Evolutionary conservation across 2,329 filamentous ascomycete genomes (phyloP).

Genomic region (Fusarium mangiferae): DNA sequence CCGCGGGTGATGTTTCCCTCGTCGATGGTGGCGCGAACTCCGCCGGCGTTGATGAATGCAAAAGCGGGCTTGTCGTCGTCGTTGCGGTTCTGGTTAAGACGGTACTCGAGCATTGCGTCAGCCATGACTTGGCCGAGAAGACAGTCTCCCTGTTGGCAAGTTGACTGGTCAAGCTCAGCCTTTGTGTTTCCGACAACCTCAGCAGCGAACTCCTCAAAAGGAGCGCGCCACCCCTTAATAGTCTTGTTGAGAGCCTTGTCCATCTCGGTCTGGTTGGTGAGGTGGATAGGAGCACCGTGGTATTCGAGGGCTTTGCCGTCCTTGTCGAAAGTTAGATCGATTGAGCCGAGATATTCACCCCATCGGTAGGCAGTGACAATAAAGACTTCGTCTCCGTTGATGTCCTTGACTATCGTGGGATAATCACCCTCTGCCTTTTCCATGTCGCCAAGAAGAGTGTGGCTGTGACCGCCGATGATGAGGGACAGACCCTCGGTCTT

Average conservation of each 20-base stretch:
- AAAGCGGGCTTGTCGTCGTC: conserved; percentile 58
- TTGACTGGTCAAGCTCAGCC: conserved; percentile 67
- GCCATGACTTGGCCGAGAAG: conserved; percentile 65
- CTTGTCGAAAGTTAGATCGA: conserved; percentile 71
- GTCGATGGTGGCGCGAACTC: conserved; percentile 72
- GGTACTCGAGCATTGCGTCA: conserved; percentile 71
- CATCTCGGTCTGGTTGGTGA: conserved; percentile 69
- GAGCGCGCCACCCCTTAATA: conserved; percentile 66
- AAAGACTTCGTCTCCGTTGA: conserved; percentile 73
- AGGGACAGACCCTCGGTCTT: conserved; percentile 72
- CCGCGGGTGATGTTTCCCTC: conserved; percentile 70
- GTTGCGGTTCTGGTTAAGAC: conserved; percentile 56
- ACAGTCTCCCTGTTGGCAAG: conserved; percentile 69
- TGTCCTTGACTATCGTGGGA: conserved; percentile 70
- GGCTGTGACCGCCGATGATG: conserved; percentile 72
- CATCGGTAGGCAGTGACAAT: conserved; percentile 75
- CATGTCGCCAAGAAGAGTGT: conserved; percentile 70
- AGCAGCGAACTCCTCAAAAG: conserved; percentile 69
- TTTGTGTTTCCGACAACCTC: conserved; percentile 66
- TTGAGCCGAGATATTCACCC: conserved; percentile 76
- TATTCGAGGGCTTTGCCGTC: conserved; percentile 71
- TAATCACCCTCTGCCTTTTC: conserved; percentile 68
- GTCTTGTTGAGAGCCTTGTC: conserved; percentile 67
- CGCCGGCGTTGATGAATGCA: conserved; percentile 71
- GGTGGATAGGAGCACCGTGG: conserved; percentile 70